Evolutionary conservation across 805 yeast species (phyloP).

Genomic region (Wickerhamomyces rabaulensis): DNA sequence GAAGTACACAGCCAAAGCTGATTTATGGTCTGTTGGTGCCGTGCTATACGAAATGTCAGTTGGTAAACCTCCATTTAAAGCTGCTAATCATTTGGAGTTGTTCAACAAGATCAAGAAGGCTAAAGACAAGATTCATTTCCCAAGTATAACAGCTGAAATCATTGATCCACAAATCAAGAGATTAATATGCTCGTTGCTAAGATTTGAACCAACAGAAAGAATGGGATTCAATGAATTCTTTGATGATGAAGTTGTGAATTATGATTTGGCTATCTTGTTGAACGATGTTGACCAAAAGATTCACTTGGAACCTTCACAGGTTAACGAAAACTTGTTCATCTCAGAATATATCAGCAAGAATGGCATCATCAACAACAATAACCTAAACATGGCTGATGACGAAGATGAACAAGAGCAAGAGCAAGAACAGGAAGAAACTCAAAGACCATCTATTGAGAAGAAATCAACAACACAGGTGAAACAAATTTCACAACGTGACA

Average conservation of each 20-base stretch:
- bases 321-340: constrained; percentile 77
- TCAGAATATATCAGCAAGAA: constrained; percentile 63
- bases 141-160: constrained; percentile 46
- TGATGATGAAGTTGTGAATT: constrained; percentile 57
- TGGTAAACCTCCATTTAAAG: constrained; percentile 95
- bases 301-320: constrained; percentile 52
- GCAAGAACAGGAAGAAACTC: background rate
- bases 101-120: constrained; percentile 79
- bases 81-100: constrained; percentile 87
- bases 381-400: constrained; percentile 12
- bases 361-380: constrained; percentile 18
- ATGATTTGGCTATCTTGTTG: constrained; percentile 37
- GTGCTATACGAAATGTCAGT: constrained; percentile 93
- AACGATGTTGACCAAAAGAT: constrained; percentile 44
- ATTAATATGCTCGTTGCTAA: constrained; percentile 70
- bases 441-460: background rate
- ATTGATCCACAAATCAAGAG: constrained; percentile 58
- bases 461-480: constrained; percentile 7
- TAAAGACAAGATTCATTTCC: constrained; percentile 74
- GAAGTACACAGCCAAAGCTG: constrained; percentile 95
- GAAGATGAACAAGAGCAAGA: constrained; percentile 10
- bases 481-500: constrained; percentile 21
- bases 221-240: constrained; percentile 88
- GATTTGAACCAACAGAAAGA: constrained; percentile 81
- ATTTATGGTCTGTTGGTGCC: constrained; percentile 97